Evolutionary conservation across 2,329 filamentous ascomycete genomes (phyloP).

Genomic region (Fusarium compactum): DNA sequence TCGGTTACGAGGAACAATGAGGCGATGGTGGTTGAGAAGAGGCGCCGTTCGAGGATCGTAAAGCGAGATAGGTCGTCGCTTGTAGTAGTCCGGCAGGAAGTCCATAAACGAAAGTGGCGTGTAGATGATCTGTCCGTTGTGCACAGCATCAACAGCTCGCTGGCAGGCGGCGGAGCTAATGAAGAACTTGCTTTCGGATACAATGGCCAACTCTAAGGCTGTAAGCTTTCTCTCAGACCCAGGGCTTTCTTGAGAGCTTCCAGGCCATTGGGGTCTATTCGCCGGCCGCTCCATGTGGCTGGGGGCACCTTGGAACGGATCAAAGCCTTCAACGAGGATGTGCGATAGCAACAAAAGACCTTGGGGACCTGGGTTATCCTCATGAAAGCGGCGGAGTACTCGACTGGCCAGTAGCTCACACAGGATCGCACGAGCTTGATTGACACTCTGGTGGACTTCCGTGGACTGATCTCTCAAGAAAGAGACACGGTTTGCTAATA

Average conservation of each 20-base stretch:
- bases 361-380: constrained; percentile 71
- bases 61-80: constrained; percentile 75
- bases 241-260: constrained; percentile 51
- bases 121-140: constrained; percentile 75
- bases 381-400: constrained; percentile 75
- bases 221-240: constrained; percentile 69
- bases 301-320: constrained; percentile 78
- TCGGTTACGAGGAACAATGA: constrained; percentile 76
- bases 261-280: constrained; percentile 55
- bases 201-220: constrained; percentile 77
- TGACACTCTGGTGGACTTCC: constrained; percentile 76
- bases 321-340: constrained; percentile 77
- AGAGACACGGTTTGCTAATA: constrained; percentile 77
- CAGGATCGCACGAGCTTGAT: constrained; percentile 73
- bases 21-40: constrained; percentile 76
- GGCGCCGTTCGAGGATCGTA: constrained; percentile 76
- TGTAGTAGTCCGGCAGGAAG: constrained; percentile 80
- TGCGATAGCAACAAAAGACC: constrained; percentile 75
- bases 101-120: constrained; percentile 78
- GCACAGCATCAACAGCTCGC: constrained; percentile 77
- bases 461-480: constrained; percentile 76
- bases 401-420: constrained; percentile 77
- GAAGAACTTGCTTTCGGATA: constrained; percentile 77
- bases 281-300: constrained; percentile 66
- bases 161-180: constrained; percentile 75